phyloP scores from a whole-genome alignment of 2,329 filamentous ascomycete genomes.

The Talaromyces verruculosus region DNA sequence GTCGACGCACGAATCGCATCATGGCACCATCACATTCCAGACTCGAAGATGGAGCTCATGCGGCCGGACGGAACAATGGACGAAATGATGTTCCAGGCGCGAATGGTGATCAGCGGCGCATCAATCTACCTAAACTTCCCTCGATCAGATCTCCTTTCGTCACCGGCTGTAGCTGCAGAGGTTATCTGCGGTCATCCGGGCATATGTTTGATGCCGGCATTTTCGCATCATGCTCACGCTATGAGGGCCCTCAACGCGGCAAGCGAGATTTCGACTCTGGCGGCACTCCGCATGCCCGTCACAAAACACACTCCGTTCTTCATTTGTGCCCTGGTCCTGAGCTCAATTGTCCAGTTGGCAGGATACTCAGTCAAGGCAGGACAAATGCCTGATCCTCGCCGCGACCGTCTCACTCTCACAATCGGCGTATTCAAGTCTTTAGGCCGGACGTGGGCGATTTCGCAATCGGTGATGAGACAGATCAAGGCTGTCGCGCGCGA shows the following conservation, averaged over 20 bases:
- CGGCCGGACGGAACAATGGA: slow-evolving; percentile 71
- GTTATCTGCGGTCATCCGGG: slow-evolving; percentile 47
- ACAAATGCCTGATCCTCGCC: slow-evolving; percentile 57
- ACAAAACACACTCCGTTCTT: slow-evolving; percentile 80
- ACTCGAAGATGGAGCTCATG: slow-evolving; percentile 68
- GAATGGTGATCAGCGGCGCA: slow-evolving; percentile 68
- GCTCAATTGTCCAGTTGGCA: slow-evolving; percentile 77
- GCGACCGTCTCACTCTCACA: slow-evolving; percentile 74
- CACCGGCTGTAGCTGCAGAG: slow-evolving; percentile 50
- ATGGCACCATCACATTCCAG: slow-evolving; percentile 77
- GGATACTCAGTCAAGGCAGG: slow-evolving; percentile 66
- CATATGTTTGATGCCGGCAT: slow-evolving; percentile 40
- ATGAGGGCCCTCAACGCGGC: slow-evolving; percentile 78
- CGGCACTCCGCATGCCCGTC: slow-evolving; percentile 58
- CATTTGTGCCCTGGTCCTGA: slow-evolving; percentile 74
- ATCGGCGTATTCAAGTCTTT: slow-evolving; percentile 72
- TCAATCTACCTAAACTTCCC: slow-evolving; percentile 77
- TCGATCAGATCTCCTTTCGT: slow-evolving; percentile 67
- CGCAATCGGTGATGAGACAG: slow-evolving; percentile 67
- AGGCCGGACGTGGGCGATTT: slow-evolving; percentile 70
- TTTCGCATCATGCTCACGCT: slow-evolving; percentile 59
- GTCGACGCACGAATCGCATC: slow-evolving; percentile 62
- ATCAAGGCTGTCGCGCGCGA: slow-evolving; percentile 78
- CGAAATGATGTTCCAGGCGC: slow-evolving; percentile 88
- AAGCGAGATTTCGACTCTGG: slow-evolving; percentile 73